phyloP scores from a whole-genome alignment of 1,284 basidiomycete genomes.

The Rhizopogon hawkerae region DNA sequence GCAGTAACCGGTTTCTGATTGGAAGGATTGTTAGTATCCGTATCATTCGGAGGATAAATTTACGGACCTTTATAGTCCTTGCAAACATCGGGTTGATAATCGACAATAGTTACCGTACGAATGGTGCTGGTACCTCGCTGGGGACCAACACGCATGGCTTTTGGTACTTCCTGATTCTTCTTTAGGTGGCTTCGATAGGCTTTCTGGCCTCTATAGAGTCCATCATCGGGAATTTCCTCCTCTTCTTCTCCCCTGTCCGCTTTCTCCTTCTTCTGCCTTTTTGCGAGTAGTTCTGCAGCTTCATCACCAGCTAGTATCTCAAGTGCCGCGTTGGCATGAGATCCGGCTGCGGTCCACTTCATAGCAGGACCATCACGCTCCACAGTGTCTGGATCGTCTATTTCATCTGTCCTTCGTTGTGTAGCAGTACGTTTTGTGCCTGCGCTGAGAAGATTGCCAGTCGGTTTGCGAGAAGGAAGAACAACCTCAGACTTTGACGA shows the following conservation, averaged over 20 bases:
- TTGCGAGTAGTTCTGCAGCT: constrained; percentile 62
- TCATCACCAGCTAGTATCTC: constrained; percentile 76
- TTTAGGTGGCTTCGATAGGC: constrained; percentile 79
- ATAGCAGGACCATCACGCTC: constrained; percentile 63
- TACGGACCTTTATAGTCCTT: constrained; percentile 95
- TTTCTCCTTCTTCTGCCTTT: constrained; percentile 48
- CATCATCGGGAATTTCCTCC: constrained; percentile 68
- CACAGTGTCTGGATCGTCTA: constrained; percentile 35
- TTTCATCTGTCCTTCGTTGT: constrained; percentile 43
- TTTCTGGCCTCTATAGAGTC: constrained; percentile 79
- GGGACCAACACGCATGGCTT: constrained; percentile 85
- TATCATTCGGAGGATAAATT: constrained; percentile 6
- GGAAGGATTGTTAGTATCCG: constrained; percentile 17
- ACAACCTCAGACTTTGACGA: constrained; percentile 61
- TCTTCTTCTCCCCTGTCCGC: constrained; percentile 48
- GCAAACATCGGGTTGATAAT: constrained; percentile 99
- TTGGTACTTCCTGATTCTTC: constrained; percentile 74
- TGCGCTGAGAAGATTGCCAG: constrained; percentile 68
- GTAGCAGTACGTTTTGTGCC: constrained; percentile 73
- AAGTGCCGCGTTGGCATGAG: constrained; percentile 57
- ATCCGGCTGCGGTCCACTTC: constrained; percentile 68
- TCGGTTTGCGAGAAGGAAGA: constrained; percentile 60
- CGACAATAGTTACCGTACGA: constrained; percentile 88
- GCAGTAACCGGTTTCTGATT: constrained; percentile 92
- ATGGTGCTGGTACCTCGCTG: constrained; percentile 81